Evolutionary conservation across 1,139 yeast species (phyloP), one percentile per base, ranked within the genome.

Genomic region (Yamadazyma jaroonii): DNA sequence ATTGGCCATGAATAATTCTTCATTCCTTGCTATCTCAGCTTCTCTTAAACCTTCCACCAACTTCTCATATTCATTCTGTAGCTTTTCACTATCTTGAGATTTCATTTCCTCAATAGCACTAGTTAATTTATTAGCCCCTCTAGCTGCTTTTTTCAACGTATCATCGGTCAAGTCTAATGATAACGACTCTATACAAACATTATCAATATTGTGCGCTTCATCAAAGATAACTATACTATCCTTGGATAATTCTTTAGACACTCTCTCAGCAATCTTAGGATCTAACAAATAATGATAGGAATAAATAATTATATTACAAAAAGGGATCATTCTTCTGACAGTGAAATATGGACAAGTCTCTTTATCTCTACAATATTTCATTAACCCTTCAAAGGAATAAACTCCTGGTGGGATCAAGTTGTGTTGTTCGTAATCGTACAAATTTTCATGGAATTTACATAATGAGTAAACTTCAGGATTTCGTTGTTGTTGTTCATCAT

Each of bases 191-290:
- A 92, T 92, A 67, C 98, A 92, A 41, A 92, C 99, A 69, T 92
- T 92, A 73, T 92, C 98, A 41, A 92, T 92, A 63, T 92, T 92
- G 62, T 92, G 99, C 36, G 98, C 98, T 64, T 92, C 99, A 64
- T 92, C 99, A 57, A 92, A 92, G 34, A 92, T 94, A 45, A 92
- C 86, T 42, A 92, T 92, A 41, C 95, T 78, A 56, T 92, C 98
- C 50, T 90, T 88, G 11, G 96, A 86, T 38, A 92, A 74, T 54
- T 94, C 97, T 47, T 75, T 79, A 4, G 97, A 90, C 20, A 92
- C 98, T 41, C 98, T 70, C 47, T 90, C 97, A 3, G 97, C 95
- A 58, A 92, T 92, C 56, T 94, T 92, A 21, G 99, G 99, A 60
- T 92, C 99, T 47, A 92, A 72, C 47, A 92, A 68, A 70, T 92